A percentile compares a stretch with the other conserved stretches of the same genome.
Conservation (phyloP, 495 filamentous ascomycete genomes). For the Evernia prunastri region DNA sequence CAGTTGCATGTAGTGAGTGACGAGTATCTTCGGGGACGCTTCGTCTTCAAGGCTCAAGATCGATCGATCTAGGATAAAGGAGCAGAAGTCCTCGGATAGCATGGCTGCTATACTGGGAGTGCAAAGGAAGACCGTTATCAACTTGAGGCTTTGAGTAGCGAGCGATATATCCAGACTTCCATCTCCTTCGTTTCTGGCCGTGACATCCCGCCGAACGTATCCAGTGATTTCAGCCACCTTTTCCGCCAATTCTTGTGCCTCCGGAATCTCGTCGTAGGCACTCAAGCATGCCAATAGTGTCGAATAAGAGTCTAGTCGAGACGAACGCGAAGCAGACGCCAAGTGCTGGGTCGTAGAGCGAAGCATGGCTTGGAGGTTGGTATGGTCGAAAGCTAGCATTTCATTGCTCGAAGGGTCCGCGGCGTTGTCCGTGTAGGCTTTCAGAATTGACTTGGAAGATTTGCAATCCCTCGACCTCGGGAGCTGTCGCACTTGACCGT, state of each 20-base stretch:
- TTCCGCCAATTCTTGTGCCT: slow-evolving; percentile 60
- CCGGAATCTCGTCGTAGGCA: slow-evolving; percentile 68
- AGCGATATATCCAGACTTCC: slow-evolving; percentile 55
- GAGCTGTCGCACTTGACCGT: slow-evolving; percentile 40
- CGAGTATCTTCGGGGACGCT: slow-evolving; percentile 65
- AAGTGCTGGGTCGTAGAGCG: slow-evolving; percentile 76
- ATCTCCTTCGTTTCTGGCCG: slow-evolving; percentile 41
- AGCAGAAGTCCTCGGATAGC: slow-evolving; percentile 67
- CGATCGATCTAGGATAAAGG: slow-evolving; percentile 72
- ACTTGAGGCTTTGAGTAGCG: slow-evolving; percentile 65
- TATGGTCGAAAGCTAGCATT: slow-evolving; percentile 34
- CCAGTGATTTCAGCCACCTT: slow-evolving; percentile 68
- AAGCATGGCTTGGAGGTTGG: slow-evolving; percentile 64
- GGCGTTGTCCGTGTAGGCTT: slow-evolving; percentile 42
- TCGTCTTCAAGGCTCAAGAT: slow-evolving; percentile 59
- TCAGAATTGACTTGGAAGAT: slow-evolving; percentile 81
- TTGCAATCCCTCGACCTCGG: slow-evolving; percentile 59
- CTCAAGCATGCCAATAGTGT: slow-evolving; percentile 68
- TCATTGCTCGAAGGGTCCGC: slow-evolving; percentile 38
- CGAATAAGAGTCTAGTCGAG: slow-evolving; percentile 79
- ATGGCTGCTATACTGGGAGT: slow-evolving; percentile 55
- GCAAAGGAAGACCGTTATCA: slow-evolving; percentile 65
- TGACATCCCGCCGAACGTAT: slow-evolving; percentile 75
- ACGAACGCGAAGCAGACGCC: slow-evolving; percentile 58
- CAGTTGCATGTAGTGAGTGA: slow-evolving; percentile 69